Evolutionary conservation across 192 early-diverging fungal species (phyloP), one percentile per base, ranked within the genome.

Genomic region (Phycomyces blakesleeanus): DNA sequence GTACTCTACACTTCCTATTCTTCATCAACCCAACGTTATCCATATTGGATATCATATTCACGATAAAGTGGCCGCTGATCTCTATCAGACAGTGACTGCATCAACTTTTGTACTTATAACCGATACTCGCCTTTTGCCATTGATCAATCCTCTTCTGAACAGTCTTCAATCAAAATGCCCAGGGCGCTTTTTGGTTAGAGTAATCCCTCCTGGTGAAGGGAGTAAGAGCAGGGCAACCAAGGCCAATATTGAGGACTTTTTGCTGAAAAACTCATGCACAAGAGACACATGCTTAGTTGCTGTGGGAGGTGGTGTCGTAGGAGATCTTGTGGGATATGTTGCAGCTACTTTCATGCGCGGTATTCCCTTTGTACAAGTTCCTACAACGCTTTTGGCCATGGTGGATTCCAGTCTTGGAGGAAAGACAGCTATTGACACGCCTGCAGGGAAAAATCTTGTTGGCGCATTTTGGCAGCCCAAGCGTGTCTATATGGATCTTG

Each of bases 261-360:
- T 95, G 78, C 84, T 98, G 25, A 59, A 57, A 18, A 57, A 91
- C 38, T 83, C 83, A 22, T 95, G 93, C 73, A 95, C 92, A 47
- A 83, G 96, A 55, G 96, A 98, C 67, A 91, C 93, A 1, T 87
- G 89, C 62, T 78, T 98, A 40, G 70, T 98, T 53, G 94, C 94
- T 5, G 78, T 98, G 47, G 96, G 96, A 57, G 96, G 96, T 50
- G 96, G 96, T 4, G 96, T 98, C 0, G 91, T 98, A 62, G 94
- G 96, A 47, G 96, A 98, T 76, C 70, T 98, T 57, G 87, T 89
- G 20, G 95, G 95, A 57, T 98, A 87, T 77, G 92, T 95, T 12
- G 94, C 95, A 2, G 89, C 96, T 8, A 98, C 93, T 12, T 98
- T 95, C 69, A 98, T 98, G 96, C 87, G 96, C 42, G 96, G 96